Evolutionary conservation across 1,284 basidiomycete genomes (phyloP).

Genomic region (Trichosporon sp.): DNA sequence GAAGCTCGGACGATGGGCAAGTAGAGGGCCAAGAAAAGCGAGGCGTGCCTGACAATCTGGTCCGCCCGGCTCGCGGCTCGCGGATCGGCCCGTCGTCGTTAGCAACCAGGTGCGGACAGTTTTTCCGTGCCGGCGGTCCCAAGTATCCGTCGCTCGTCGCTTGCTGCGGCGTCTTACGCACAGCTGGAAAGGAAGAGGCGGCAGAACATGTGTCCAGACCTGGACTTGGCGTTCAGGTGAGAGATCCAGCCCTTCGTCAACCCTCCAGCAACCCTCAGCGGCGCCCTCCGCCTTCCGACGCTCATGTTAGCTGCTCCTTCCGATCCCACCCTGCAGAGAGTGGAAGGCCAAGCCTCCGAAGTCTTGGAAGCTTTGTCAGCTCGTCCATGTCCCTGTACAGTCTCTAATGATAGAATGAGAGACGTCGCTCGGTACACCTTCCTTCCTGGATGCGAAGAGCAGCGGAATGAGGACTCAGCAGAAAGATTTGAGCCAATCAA

Average conservation of each 20-base stretch:
- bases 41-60: constrained; percentile 9
- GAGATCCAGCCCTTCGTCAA: no score
- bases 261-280: neutral
- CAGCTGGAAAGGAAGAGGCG: no score
- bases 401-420: neutral
- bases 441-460: no score
- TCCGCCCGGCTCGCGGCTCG: neutral
- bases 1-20: no score
- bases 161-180: no score
- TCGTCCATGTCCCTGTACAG: neutral
- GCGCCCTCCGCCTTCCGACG: neutral
- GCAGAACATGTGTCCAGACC: no score
- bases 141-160: no score
- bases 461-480: neutral
- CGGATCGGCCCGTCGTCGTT: neutral
- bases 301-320: no score
- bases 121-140: no score
- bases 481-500: neutral
- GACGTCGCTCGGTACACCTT: neutral
- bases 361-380: constrained; percentile 14
- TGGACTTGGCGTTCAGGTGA: no score
- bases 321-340: no score
- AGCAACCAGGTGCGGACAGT: no score
- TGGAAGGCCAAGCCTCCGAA: neutral
- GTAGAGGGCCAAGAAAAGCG: neutral